Conservation (phyloP, 805 yeast genomes). For the Wickerhamomyces canadensis region DNA sequence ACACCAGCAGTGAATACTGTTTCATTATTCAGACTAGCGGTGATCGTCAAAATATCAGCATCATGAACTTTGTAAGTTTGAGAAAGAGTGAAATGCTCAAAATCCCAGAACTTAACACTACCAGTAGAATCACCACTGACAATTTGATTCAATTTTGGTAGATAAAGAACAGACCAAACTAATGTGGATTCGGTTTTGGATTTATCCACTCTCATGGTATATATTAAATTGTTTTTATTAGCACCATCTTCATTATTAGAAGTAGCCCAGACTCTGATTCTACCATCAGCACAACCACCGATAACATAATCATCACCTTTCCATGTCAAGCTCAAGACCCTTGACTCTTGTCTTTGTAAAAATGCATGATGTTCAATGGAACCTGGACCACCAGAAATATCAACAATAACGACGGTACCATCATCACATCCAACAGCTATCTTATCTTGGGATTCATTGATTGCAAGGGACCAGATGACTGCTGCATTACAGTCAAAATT, state of each 20-base stretch:
- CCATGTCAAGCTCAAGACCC: slow-evolving; percentile 81
- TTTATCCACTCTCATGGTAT: slow-evolving; percentile 90
- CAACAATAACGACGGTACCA: slow-evolving; percentile 80
- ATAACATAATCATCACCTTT: slow-evolving; percentile 55
- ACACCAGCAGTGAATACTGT: slow-evolving; percentile 85
- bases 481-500: slow-evolving; percentile 92
- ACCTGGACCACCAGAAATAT: slow-evolving; percentile 85
- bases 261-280: slow-evolving; percentile 74
- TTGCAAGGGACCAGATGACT: slow-evolving; percentile 83
- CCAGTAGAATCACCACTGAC: slow-evolving; percentile 99
- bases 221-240: slow-evolving; percentile 60
- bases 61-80: slow-evolving; percentile 84
- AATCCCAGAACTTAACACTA: slow-evolving; percentile 87
- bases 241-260: slow-evolving; percentile 25
- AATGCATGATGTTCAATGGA: slow-evolving; percentile 68
- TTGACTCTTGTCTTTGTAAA: slow-evolving; percentile 76
- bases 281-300: slow-evolving; percentile 96
- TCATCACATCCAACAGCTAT: slow-evolving; percentile 94
- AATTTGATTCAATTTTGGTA: slow-evolving; percentile 62
- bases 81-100: slow-evolving; percentile 62
- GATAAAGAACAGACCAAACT: slow-evolving; percentile 77
- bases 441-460: slow-evolving; percentile 51
- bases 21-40: slow-evolving; percentile 54
- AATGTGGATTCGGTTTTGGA: slow-evolving; percentile 79
- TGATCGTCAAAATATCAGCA: slow-evolving; percentile 80